These are phyloP conservation scores for Lactarius deliciosus DNA, from an alignment of 768 basidiomycete species.

Conservation along the genomic window DNA sequence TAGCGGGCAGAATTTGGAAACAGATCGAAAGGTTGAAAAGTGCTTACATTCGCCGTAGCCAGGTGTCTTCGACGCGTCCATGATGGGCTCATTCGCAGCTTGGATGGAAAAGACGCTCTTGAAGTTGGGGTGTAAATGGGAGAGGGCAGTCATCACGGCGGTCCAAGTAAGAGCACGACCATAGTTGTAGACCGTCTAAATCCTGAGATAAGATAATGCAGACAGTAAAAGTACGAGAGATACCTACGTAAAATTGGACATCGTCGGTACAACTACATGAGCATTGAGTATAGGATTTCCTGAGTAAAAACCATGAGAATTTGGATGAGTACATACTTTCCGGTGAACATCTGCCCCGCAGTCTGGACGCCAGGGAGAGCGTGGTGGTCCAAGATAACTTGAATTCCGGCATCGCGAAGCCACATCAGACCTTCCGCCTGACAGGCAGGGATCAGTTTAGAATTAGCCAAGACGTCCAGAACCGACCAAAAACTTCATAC, in stretches of 20 bases:
- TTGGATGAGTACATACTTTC: slow-evolving; percentile 45
- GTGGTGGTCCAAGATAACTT: slow-evolving; percentile 67
- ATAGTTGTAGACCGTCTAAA: slow-evolving; percentile 68
- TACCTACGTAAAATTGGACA: slow-evolving; percentile 70
- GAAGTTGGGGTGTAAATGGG: slow-evolving; percentile 70
- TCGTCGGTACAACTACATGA: slow-evolving; percentile 57
- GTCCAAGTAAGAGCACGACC: slow-evolving; percentile 80
- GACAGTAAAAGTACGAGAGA: background rate
- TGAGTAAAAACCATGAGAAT: background rate
- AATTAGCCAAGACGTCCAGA: background rate
- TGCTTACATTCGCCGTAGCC: slow-evolving; percentile 65
- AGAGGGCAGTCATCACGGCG: slow-evolving; percentile 70
- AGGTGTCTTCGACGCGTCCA: slow-evolving; percentile 66
- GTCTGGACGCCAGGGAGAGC: slow-evolving; percentile 70
- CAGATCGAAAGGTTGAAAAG: background rate
- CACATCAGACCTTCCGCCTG: slow-evolving; percentile 64
- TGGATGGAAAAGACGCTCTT: slow-evolving; percentile 65
- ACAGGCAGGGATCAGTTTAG: background rate
- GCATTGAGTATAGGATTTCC: background rate
- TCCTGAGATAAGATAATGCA: slow-evolving; percentile 14
- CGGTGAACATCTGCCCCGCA: slow-evolving; percentile 63
- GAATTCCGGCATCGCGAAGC: slow-evolving; percentile 61
- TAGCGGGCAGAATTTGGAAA: background rate
- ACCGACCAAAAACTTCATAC: slow-evolving; percentile 58
- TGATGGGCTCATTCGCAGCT: slow-evolving; percentile 77